A percentile compares a stretch with the other conserved stretches of the same genome.
Conservation (phyloP, 208 protist genomes). For the Histomonas meleagridis region DNA sequence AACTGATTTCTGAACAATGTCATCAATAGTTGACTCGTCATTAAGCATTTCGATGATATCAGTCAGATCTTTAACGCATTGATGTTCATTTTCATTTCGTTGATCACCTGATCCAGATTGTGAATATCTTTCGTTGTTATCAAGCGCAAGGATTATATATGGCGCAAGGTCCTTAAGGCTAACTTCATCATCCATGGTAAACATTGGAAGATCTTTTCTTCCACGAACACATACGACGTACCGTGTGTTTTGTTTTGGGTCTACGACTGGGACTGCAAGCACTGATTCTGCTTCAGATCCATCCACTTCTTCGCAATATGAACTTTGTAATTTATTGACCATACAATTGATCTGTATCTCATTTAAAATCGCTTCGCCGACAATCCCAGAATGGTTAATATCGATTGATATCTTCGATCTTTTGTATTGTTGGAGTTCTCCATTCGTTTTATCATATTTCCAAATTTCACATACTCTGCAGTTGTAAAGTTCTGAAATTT, state of each 20-base stretch:
- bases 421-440: background rate
- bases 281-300: background rate
- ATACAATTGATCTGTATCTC: background rate
- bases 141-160: background rate
- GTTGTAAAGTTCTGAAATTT: background rate
- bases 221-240: background rate
- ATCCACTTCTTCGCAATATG: background rate
- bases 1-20: background rate
- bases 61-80: background rate
- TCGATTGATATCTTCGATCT: background rate
- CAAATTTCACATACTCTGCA: background rate
- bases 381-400: background rate
- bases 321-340: background rate
- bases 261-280: background rate
- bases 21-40: background rate
- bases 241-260: background rate
- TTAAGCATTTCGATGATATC: background rate
- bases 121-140: background rate
- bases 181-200: background rate
- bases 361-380: background rate
- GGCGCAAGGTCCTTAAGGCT: background rate
- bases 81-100: background rate
- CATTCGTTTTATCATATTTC: background rate
- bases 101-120: background rate
- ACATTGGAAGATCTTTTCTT: background rate